Evolutionary conservation across 179 eudicot species (phyloP).

Genomic region (Pouteria campechiana): DNA sequence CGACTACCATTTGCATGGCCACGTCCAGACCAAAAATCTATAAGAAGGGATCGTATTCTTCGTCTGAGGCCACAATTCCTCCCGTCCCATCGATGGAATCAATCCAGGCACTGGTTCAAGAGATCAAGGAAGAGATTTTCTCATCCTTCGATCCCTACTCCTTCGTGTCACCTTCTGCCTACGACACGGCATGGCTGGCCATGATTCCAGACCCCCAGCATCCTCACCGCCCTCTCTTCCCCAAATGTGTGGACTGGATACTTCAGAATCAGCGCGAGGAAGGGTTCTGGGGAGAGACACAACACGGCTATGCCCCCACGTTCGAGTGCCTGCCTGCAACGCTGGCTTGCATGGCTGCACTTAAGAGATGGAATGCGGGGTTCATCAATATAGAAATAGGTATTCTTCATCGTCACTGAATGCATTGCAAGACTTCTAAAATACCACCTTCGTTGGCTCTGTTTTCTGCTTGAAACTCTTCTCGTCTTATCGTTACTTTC

Average conservation of each 20-base stretch:
- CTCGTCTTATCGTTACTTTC: too few relatives aligned
- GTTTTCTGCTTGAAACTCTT: too few relatives aligned
- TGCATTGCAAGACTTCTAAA: too few relatives aligned
- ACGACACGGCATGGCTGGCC: constrained; percentile 28
- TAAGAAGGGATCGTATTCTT: too few relatives aligned
- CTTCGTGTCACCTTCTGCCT: constrained; percentile 21
- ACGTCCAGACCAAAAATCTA: too few relatives aligned
- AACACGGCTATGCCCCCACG: constrained; percentile 9
- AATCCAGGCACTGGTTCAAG: constrained; percentile 9
- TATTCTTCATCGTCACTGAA: too few relatives aligned
- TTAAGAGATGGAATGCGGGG: constrained; percentile 15
- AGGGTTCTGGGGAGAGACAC: constrained; percentile 15
- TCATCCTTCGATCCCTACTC: background rate
- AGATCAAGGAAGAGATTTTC: constrained; percentile 14
- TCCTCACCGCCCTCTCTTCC: constrained; percentile 4
- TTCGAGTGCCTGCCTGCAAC: constrained; percentile 21
- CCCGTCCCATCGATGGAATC: too few relatives aligned
- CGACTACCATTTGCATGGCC: too few relatives aligned
- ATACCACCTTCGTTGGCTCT: too few relatives aligned
- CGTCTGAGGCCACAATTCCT: too few relatives aligned
- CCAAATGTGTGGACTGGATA: constrained; percentile 17
- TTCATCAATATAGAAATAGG: constrained; percentile 10
- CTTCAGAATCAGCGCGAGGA: constrained; percentile 12
- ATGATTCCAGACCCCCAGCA: constrained; percentile 8
- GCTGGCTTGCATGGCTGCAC: constrained; percentile 20